Evolutionary conservation across 192 early-diverging fungal genomes (phyloP), one percentile per base, ranked within the genome.

Genomic region (Coemansia sp.): DNA sequence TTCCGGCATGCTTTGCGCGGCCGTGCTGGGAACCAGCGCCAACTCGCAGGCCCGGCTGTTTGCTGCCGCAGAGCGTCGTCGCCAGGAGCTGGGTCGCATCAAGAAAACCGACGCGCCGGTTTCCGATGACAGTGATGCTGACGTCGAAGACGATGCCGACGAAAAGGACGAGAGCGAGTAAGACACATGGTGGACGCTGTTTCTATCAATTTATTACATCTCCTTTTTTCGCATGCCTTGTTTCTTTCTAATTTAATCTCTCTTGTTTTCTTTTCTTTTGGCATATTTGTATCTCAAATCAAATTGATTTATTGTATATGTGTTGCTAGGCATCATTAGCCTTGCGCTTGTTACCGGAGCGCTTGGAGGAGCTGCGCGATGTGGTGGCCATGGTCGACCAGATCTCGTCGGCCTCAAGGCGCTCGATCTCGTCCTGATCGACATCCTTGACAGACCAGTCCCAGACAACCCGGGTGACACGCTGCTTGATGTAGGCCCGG

Each of bases 401-500:
- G 30, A 86, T 58, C n/a, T 73, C 79, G 27, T 87, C 86, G 23
- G 83, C 83, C 48, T 85, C 85, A 25, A 64, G 58, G 24, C 60
- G 69, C 15, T 80, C 65, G 17, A 66, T 66, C 47, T 77, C 64
- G 19, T 40, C 48, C 2, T 50, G 26, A 42, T 58, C 34, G 35
- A 63, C 25, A 28, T 69, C 68, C 41, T 60, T 67, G 49, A 68
- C 50, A 0, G 42, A 48, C 51, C 85, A 80, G 58, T 85, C 88
- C 27, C 88, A 84, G 15, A 91, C 43, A 0, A 92, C 46, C 19
- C 64, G 55, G 3, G 79, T 85, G 23, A 92, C 70, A 17, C 83
- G 60, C 60, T 89, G 87, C 68, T 92, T 93, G 28, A 93, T 48
- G 53, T 92, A 93, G 5, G 80, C 82, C 55, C 90, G 82, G 24